These are phyloP conservation scores for Alternaria sp. DNA, from an alignment of 2,329 filamentous ascomycete species.

Conservation along the genomic window DNA sequence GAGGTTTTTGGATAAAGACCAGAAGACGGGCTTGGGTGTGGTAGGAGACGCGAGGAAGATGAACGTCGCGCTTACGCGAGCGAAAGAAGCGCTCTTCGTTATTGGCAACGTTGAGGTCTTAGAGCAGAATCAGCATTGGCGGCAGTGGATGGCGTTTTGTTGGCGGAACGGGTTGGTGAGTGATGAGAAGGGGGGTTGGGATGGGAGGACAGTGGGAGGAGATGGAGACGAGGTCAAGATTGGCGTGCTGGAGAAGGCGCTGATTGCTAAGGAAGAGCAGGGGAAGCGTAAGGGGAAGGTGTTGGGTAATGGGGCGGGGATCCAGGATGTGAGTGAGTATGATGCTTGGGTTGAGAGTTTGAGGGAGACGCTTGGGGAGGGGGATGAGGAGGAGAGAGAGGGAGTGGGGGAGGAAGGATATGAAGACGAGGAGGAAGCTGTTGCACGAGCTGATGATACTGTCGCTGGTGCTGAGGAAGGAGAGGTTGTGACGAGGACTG, in stretches of 20 bases:
- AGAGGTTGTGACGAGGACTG: background rate
- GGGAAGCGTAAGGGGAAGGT: conserved; percentile 4
- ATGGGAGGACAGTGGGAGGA: background rate
- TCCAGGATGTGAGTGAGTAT: conserved; percentile 13
- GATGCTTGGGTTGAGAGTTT: conserved; percentile 33
- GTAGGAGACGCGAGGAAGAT: conserved; percentile 44
- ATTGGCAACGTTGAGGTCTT: conserved; percentile 51
- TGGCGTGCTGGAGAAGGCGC: conserved; percentile 36
- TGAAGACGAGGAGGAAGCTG: background rate
- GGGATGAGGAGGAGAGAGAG: conserved; percentile 18
- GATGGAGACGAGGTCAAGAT: conserved; percentile 13
- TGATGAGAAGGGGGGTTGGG: conserved; percentile 8
- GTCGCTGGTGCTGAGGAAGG: background rate
- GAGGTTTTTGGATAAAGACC: conserved; percentile 43
- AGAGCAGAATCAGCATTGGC: conserved; percentile 47
- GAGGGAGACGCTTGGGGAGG: conserved; percentile 28
- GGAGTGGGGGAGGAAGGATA: background rate
- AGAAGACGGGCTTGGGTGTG: conserved; percentile 42
- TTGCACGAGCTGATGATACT: background rate
- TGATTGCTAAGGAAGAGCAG: conserved; percentile 29
- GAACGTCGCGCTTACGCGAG: conserved; percentile 55
- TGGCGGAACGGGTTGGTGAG: conserved; percentile 42
- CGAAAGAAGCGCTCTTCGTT: conserved; percentile 52
- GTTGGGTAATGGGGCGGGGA: conserved; percentile 18
- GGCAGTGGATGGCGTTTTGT: conserved; percentile 48